phyloP scores from a whole-genome alignment of 208 protist species.

The Kentomonas sorsogonicus region DNA sequence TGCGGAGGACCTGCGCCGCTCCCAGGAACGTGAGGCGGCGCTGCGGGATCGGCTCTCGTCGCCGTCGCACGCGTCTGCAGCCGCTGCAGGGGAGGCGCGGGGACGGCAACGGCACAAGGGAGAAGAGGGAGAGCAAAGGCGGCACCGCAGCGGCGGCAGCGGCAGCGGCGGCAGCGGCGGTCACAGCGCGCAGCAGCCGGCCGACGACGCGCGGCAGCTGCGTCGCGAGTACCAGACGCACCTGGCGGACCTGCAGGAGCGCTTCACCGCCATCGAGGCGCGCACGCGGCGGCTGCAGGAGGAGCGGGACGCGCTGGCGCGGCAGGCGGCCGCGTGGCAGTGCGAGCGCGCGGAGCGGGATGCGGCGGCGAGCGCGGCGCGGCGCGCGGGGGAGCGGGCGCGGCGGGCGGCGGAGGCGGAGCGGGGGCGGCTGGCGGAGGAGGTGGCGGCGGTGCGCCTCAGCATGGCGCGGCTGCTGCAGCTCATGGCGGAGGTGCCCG shows the following conservation, averaged over 20 bases:
- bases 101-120: neutral
- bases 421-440: constrained; percentile 36
- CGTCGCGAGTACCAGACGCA: constrained; percentile 24
- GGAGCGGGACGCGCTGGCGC: constrained; percentile 3
- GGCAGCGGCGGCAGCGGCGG: constrained; percentile 6
- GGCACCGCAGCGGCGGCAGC: neutral
- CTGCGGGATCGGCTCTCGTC: too few relatives aligned
- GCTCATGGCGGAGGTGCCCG: constrained; percentile 69
- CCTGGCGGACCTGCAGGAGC: constrained; percentile 19
- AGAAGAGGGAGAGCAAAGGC: neutral
- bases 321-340: constrained; percentile 2
- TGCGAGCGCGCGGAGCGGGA: constrained; percentile 11
- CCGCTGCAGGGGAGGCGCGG: constrained; percentile 1
- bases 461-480: constrained; percentile 74
- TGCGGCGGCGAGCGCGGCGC: neutral
- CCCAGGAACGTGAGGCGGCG: too few relatives aligned
- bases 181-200: constrained; percentile 18
- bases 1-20: too few relatives aligned
- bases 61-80: too few relatives aligned
- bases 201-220: constrained; percentile 12
- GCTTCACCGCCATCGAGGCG: constrained; percentile 17
- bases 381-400: neutral
- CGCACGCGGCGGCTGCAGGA: constrained; percentile 13
- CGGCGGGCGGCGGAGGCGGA: constrained; percentile 18
- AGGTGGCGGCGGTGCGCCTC: constrained; percentile 48